Conservation (phyloP, 768 basidiomycete species). For the Clavulina sp. region DNA sequence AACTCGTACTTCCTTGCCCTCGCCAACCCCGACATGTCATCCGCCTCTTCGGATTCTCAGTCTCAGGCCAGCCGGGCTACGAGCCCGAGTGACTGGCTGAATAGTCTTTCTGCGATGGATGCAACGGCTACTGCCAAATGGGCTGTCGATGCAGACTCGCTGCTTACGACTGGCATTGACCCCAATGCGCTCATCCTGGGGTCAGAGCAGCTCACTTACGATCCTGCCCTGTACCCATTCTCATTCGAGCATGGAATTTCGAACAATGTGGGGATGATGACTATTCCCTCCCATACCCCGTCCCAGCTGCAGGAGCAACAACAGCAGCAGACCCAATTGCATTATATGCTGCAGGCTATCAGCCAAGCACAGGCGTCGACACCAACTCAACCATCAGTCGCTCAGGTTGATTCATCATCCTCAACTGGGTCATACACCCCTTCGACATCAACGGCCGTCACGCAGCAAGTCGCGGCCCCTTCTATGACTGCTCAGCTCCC, state of each 20-base stretch:
- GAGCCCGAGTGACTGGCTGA: conserved; percentile 1
- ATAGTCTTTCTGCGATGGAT: neutral
- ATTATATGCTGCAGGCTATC: neutral
- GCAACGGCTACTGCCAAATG: neutral
- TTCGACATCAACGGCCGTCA: neutral
- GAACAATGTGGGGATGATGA: neutral
- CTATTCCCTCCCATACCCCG: no score
- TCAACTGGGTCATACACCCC: neutral
- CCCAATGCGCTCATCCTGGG: neutral
- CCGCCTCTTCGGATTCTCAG: conserved; percentile 1
- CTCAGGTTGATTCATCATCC: neutral
- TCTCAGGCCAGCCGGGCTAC: neutral
- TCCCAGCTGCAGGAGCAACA: no score
- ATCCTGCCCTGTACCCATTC: neutral
- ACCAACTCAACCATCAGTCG: neutral
- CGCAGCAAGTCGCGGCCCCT: neutral
- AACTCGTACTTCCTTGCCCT: neutral
- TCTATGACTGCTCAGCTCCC: neutral
- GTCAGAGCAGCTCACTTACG: neutral
- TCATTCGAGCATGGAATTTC: neutral
- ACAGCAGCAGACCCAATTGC: neutral
- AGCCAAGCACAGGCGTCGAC: neutral
- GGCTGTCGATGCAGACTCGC: neutral
- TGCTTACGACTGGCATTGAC: neutral
- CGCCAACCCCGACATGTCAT: neutral